Evolutionary conservation across 805 yeast genomes (phyloP).

Genomic region (Kuraishia piskuri): DNA sequence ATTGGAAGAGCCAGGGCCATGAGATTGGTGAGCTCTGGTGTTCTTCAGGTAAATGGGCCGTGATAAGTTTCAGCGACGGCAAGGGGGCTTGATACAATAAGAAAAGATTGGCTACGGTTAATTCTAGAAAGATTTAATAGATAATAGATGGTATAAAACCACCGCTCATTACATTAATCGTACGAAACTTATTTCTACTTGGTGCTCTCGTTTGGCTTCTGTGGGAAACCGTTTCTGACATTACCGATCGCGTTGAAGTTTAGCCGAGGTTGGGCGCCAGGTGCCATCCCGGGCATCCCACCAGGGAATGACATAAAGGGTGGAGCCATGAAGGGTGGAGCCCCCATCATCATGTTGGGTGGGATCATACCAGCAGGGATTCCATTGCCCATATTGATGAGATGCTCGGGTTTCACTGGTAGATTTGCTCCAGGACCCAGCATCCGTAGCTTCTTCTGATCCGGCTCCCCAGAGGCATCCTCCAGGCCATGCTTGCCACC

Average conservation of each 20-base stretch:
- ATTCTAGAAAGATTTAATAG: neutral
- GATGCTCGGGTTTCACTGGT: neutral
- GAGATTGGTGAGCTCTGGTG: constrained; percentile 74
- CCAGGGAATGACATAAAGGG: constrained; percentile 1
- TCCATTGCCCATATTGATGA: neutral
- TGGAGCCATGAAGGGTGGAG: neutral
- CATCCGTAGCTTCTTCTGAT: neutral
- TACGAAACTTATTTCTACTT: too few relatives aligned
- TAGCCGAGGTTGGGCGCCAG: neutral
- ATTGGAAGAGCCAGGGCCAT: constrained; percentile 50
- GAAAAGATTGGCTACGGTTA: neutral
- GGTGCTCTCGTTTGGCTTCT: neutral
- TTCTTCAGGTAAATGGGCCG: constrained; percentile 91
- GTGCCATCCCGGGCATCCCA: neutral
- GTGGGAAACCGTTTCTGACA: neutral
- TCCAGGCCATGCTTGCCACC: neutral
- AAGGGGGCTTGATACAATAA: neutral
- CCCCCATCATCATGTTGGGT: neutral
- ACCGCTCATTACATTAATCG: too few relatives aligned
- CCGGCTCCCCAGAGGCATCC: neutral
- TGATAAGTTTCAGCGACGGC: constrained; percentile 52
- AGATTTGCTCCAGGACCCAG: neutral
- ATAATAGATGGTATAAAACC: neutral
- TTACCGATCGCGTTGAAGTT: neutral
- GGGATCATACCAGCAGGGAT: neutral